phyloP scores from a whole-genome alignment of 2,329 filamentous ascomycete genomes.

The Berkeleyomyces basicola region DNA sequence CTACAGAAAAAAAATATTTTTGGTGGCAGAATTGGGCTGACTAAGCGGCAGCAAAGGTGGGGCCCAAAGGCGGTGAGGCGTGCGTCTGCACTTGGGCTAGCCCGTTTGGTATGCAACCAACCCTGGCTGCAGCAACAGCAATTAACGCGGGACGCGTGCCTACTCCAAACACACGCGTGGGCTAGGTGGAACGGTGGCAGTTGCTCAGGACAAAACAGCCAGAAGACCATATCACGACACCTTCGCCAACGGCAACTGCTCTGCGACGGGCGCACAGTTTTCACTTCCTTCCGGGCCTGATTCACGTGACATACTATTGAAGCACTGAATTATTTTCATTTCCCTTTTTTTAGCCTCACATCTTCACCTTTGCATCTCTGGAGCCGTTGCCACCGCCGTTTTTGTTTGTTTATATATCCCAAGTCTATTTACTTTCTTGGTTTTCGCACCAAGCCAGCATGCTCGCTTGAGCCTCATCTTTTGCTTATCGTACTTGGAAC shows the following conservation, averaged over 20 bases:
- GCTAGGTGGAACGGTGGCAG: not conserved
- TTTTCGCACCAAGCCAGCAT: not conserved
- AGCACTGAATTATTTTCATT: not conserved
- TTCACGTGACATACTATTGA: not conserved
- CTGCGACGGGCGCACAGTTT: not conserved
- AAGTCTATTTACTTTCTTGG: not conserved
- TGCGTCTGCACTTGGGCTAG: not conserved
- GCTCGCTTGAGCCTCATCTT: not conserved
- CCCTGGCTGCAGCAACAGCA: not conserved
- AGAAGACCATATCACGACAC: not conserved
- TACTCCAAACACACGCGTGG: not conserved
- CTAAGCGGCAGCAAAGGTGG: conserved; percentile 3
- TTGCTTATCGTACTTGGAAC: not conserved
- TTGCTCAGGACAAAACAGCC: not conserved
- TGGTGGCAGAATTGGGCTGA: conserved; percentile 12
- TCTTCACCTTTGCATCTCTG: not conserved
- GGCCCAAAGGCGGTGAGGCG: conserved; percentile 6
- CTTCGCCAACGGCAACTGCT: not conserved
- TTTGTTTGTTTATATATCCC: not conserved
- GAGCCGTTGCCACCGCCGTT: not conserved
- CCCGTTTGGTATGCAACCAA: not conserved
- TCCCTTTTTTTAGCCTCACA: not conserved
- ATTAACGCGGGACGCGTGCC: conserved; percentile 9
- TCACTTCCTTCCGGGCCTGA: not conserved
- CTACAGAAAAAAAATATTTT: conserved; percentile 10